A percentile compares a stretch with the other conserved stretches of the same genome.
Evolutionary conservation across 805 yeast genomes (phyloP).

Genomic region (Huiozyma naganishii): DNA sequence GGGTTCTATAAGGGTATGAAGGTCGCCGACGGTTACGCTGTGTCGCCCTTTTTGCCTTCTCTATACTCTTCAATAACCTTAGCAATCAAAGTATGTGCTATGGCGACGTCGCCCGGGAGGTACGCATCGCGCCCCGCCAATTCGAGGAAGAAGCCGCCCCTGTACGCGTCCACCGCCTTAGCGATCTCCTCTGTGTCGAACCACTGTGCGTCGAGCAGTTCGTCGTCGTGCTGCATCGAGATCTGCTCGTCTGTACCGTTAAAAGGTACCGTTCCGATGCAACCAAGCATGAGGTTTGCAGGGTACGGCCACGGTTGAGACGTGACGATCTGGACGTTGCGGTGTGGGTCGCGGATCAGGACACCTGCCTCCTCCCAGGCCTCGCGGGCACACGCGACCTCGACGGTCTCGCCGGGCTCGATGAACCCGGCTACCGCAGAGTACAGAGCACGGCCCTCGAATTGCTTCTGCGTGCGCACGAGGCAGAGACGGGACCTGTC

Average conservation of each 20-base stretch:
- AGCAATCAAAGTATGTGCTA: conserved; percentile 11
- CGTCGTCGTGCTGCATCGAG: conserved; percentile 73
- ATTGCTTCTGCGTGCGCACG: conserved; percentile 59
- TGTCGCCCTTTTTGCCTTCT: too few species aligned
- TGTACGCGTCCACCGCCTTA: conserved; percentile 26
- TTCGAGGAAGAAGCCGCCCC: conserved; percentile 13
- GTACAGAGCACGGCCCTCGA: conserved; percentile 39
- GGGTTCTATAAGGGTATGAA: too few species aligned
- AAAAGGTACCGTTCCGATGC: conserved; percentile 67
- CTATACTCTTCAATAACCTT: too few species aligned
- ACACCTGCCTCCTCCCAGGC: conserved; percentile 96
- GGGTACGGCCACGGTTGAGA: conserved; percentile 99
- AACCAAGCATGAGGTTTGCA: conserved; percentile 86
- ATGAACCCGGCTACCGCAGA: conserved; percentile 90
- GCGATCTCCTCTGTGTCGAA: conserved; percentile 47
- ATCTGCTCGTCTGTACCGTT: conserved; percentile 55
- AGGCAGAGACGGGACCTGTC: conserved; percentile 54
- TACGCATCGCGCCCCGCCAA: conserved; percentile 12
- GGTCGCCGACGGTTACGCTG: too few species aligned
- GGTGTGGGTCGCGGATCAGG: conserved; percentile 24
- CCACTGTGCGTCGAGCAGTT: conserved; percentile 81
- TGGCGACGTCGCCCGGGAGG: conserved; percentile 25
- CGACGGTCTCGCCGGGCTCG: conserved; percentile 91
- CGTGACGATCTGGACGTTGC: conserved; percentile 45
- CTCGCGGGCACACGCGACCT: conserved; percentile 78